A percentile compares a stretch with the other conserved stretches of the same genome.
These are phyloP conservation scores for Aphanomyces astaci DNA, from an alignment of 352 stramenopile genomes.

Conservation along the genomic window DNA sequence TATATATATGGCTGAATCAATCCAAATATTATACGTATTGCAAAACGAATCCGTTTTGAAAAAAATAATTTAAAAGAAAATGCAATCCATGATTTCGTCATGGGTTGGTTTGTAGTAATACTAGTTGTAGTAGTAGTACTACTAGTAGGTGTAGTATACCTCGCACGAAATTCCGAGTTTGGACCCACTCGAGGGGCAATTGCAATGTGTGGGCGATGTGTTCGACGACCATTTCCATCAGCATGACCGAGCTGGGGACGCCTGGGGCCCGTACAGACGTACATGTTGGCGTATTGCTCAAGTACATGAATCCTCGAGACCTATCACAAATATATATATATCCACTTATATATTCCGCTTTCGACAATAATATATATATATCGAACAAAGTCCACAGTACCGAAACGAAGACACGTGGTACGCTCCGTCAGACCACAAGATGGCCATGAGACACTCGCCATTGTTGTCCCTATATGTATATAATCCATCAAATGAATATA, in stretches of 20 bases:
- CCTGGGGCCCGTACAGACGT: constrained; percentile 38
- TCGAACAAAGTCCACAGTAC: no score
- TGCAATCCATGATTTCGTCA: no score
- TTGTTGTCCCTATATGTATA: constrained; percentile 29
- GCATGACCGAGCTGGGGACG: constrained; percentile 34
- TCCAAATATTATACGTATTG: no score
- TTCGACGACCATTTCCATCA: constrained; percentile 36
- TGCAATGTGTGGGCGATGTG: constrained; percentile 30
- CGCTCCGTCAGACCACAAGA: constrained; percentile 37
- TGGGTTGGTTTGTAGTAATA: no score
- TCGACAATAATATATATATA: no score
- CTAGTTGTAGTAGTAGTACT: no score
- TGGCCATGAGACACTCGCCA: constrained; percentile 32
- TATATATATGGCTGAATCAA: no score
- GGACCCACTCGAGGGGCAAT: constrained; percentile 31
- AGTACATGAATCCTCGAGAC: constrained; percentile 32
- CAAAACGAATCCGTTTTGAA: no score
- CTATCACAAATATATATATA: no score
- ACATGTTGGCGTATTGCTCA: constrained; percentile 42
- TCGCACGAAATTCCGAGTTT: constrained; percentile 36
- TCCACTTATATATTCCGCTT: no score
- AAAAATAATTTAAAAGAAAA: no score
- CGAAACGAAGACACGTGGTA: constrained; percentile 32
- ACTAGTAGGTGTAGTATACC: constrained; percentile 1
- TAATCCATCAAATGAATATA: no score